phyloP scores from a whole-genome alignment of 176 grass and related monocot genomes.

The Hordeum marinum region DNA sequence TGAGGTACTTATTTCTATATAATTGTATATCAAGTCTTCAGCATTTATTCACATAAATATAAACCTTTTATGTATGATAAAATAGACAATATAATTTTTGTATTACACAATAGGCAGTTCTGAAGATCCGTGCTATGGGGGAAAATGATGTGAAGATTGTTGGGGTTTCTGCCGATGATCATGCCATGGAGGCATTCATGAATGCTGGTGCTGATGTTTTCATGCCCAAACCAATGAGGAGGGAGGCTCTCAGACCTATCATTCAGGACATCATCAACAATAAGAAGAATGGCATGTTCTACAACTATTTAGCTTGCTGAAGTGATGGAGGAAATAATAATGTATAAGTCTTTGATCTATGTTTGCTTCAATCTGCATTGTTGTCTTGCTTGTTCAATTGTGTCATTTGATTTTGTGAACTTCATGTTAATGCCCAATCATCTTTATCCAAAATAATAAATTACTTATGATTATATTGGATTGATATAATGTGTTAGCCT shows the following conservation, averaged over 20 bases:
- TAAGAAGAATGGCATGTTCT: background rate
- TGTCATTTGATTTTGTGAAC: too few species aligned
- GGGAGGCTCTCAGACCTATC: background rate
- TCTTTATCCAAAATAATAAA: too few species aligned
- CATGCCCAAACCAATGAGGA: background rate
- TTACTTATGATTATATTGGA: background rate
- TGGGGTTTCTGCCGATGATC: constrained; percentile 8
- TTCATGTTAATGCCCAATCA: too few species aligned
- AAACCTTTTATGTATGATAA: background rate
- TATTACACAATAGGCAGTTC: background rate
- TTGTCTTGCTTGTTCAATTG: too few species aligned
- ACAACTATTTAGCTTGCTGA: too few species aligned
- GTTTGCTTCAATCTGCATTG: background rate
- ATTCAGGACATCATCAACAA: background rate
- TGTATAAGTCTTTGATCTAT: background rate
- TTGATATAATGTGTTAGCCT: background rate
- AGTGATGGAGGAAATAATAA: background rate
- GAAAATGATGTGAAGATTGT: constrained; percentile 20
- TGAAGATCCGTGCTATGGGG: constrained; percentile 23
- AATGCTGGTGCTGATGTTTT: constrained; percentile 14
- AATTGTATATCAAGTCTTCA: background rate
- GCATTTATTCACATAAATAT: background rate
- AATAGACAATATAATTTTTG: background rate
- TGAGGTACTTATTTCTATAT: too few species aligned
- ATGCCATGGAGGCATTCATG: background rate